Evolutionary conservation across 2,329 filamentous ascomycete species (phyloP).

Genomic region (Albifimbria verrucaria): DNA sequence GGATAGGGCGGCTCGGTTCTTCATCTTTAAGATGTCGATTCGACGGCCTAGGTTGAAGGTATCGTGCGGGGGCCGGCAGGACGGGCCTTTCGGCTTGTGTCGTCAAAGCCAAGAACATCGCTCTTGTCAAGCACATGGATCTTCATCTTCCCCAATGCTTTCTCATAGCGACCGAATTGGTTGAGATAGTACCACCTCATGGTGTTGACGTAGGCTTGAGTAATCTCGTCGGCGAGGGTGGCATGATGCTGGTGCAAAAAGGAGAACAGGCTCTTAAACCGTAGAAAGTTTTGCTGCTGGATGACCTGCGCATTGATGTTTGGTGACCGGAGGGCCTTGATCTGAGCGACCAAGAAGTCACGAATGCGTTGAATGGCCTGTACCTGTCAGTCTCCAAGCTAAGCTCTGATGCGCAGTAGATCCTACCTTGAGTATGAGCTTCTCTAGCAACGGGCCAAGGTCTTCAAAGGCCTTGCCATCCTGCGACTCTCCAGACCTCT

Average conservation of each 20-base stretch:
- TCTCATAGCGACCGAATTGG: slow-evolving; percentile 85
- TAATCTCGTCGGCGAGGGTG: slow-evolving; percentile 83
- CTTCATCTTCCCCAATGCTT: slow-evolving; percentile 79
- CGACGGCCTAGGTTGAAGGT: slow-evolving; percentile 86
- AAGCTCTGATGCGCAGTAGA: slow-evolving; percentile 1
- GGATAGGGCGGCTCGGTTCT: slow-evolving; percentile 72
- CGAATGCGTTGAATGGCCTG: slow-evolving; percentile 89
- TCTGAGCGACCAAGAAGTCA: slow-evolving; percentile 90
- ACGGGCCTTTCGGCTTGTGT: slow-evolving; percentile 60
- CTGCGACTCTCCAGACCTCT: slow-evolving; percentile 56
- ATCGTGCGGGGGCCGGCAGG: slow-evolving; percentile 66
- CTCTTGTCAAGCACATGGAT: slow-evolving; percentile 79
- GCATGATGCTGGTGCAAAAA: slow-evolving; percentile 83
- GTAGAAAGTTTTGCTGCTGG: slow-evolving; percentile 86
- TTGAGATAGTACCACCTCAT: slow-evolving; percentile 98
- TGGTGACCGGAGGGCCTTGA: slow-evolving; percentile 88
- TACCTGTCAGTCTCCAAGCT: slow-evolving; percentile 8
- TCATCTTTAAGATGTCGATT: slow-evolving; percentile 74
- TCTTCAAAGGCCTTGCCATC: slow-evolving; percentile 77
- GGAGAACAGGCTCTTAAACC: slow-evolving; percentile 81
- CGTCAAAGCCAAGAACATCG: slow-evolving; percentile 79
- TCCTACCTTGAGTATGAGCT: slow-evolving; percentile 73
- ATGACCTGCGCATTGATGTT: slow-evolving; percentile 97
- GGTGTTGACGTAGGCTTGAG: slow-evolving; percentile 92
- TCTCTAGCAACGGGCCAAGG: slow-evolving; percentile 78